Evolutionary conservation across 2,329 filamentous ascomycete genomes (phyloP).

Genomic region (Penicillium sp.): DNA sequence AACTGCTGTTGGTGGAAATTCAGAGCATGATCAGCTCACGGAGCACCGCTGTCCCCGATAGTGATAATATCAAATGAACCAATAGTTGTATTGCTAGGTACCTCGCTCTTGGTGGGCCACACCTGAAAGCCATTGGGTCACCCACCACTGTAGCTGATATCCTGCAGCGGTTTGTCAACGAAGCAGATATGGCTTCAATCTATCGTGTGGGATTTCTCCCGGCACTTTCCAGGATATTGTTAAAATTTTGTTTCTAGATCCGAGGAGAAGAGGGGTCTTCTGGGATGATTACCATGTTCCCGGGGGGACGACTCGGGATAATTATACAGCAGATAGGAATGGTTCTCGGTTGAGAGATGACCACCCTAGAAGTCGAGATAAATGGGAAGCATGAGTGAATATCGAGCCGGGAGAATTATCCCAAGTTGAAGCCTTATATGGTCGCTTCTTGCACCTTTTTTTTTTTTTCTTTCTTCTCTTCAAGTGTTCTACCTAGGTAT

Average conservation of each 20-base stretch:
- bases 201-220: slow-evolving; percentile 64
- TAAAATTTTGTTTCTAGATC: slow-evolving; percentile 61
- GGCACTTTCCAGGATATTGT: slow-evolving; percentile 65
- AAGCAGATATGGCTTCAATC: slow-evolving; percentile 72
- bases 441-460: no score
- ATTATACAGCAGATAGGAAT: slow-evolving; percentile 14
- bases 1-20: no score
- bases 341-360: neutral
- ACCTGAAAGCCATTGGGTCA: slow-evolving; percentile 62
- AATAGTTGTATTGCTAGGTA: slow-evolving; percentile 66
- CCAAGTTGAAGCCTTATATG: no score
- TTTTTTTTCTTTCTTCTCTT: no score
- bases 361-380: neutral
- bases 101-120: slow-evolving; percentile 64
- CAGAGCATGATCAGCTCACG: slow-evolving; percentile 52
- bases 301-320: slow-evolving; percentile 38
- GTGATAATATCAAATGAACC: slow-evolving; percentile 63
- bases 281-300: slow-evolving; percentile 35
- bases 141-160: slow-evolving; percentile 62
- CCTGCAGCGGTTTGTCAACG: slow-evolving; percentile 63
- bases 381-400: no score
- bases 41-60: slow-evolving; percentile 53
- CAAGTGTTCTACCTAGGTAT: no score
- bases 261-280: slow-evolving; percentile 52
- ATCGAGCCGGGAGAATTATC: no score